Percentiles rank a stretch among this genome's conserved stretches.
phyloP scores from a whole-genome alignment of 192 early-diverging fungal species.

The Phlyctochytrium arcticum region DNA sequence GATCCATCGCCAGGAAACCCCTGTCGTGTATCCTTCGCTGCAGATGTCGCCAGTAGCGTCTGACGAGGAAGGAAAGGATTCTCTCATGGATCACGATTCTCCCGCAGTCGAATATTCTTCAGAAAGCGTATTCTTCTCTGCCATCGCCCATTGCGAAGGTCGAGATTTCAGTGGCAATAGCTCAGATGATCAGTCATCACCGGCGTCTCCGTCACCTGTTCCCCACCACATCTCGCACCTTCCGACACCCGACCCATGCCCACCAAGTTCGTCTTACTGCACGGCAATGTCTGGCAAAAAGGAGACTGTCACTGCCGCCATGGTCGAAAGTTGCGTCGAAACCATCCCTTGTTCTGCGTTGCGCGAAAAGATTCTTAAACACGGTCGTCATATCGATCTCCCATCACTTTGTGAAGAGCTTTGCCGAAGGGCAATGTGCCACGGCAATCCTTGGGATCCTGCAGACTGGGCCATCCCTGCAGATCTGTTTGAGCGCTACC shows the following conservation, averaged over 20 bases:
- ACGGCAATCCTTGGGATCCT: slow-evolving; percentile 26
- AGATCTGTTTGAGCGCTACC: slow-evolving; percentile 23
- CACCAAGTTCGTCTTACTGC: background rate
- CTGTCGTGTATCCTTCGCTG: background rate
- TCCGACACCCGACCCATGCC: background rate
- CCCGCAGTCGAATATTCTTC: no score
- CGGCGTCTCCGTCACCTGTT: no score
- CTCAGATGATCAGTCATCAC: no score
- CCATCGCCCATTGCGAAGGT: background rate
- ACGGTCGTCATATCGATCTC: slow-evolving; percentile 16
- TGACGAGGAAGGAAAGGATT: no score
- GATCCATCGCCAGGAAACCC: background rate
- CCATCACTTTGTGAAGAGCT: slow-evolving; percentile 18
- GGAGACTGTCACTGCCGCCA: background rate
- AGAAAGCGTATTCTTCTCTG: background rate
- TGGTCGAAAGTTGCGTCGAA: slow-evolving; percentile 8
- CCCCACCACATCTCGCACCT: background rate
- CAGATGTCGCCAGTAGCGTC: background rate
- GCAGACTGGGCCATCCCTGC: slow-evolving; percentile 18
- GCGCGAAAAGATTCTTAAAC: slow-evolving; percentile 15
- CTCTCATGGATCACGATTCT: no score
- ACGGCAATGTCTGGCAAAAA: no score
- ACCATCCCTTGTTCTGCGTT: slow-evolving; percentile 19
- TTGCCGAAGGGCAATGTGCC: slow-evolving; percentile 8
- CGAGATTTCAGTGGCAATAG: background rate